These are phyloP conservation scores for Aegilops speltoides DNA, from an alignment of 176 grass and related monocot species.

Conservation along the genomic window DNA sequence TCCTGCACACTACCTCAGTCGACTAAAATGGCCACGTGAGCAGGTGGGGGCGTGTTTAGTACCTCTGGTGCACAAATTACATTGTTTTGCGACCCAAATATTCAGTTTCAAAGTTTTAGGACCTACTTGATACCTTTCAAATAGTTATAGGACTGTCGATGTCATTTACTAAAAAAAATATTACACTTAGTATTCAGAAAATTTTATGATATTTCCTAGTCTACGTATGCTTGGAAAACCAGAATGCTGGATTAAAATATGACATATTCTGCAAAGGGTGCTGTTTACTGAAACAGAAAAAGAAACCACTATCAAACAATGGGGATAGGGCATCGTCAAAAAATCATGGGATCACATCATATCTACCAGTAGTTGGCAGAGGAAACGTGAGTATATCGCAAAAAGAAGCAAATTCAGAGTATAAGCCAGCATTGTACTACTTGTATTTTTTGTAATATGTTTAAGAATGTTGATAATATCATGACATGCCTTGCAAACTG, in stretches of 20 bases:
- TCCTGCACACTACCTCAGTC: no score
- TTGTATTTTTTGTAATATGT: neutral
- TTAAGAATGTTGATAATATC: neutral
- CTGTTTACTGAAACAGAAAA: neutral
- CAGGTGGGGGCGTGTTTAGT: no score
- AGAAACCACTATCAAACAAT: neutral
- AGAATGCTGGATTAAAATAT: slow-evolving; percentile 3
- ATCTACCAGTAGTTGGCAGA: neutral
- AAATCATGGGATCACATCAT: neutral
- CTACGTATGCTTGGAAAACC: slow-evolving; percentile 19
- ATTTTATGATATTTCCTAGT: neutral
- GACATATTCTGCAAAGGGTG: neutral
- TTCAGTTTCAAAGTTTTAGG: no score
- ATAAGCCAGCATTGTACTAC: neutral
- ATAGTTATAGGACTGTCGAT: no score
- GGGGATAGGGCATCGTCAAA: neutral
- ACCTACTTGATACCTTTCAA: no score
- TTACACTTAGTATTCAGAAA: neutral
- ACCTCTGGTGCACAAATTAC: no score
- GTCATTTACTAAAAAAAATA: neutral
- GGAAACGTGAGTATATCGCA: neutral
- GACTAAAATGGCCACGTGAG: no score
- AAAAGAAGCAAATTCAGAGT: neutral
- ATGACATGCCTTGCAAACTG: neutral
- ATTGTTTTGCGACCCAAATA: no score